Percentiles rank a stretch among this genome's conserved stretches.
Conservation (phyloP, 345 rosid genomes). For the Bruguiera parviflora region DNA sequence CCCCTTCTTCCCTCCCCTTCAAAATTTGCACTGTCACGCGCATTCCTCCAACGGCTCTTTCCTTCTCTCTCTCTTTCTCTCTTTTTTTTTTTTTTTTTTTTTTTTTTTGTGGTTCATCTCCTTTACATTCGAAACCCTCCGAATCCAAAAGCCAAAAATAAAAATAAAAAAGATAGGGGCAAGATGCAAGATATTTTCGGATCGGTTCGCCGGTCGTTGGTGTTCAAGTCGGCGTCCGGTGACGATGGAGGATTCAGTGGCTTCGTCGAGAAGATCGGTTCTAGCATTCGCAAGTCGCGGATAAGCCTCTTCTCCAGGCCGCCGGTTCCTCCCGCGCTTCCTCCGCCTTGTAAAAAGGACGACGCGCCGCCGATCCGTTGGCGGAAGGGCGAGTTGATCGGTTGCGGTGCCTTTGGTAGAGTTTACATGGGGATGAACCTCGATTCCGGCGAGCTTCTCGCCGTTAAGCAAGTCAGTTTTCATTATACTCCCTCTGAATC, state of each 20-base stretch:
- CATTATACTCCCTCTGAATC: not conserved
- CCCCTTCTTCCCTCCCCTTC: conserved; percentile 37
- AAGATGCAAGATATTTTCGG: conserved; percentile 33
- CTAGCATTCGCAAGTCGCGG: conserved; percentile 32
- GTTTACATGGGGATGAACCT: conserved; percentile 40
- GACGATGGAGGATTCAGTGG: conserved; percentile 28
- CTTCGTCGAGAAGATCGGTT: conserved; percentile 28
- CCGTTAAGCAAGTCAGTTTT: conserved; percentile 32
- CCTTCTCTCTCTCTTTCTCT: no score
- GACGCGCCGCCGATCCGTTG: conserved; percentile 29
- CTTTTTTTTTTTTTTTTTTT: not conserved
- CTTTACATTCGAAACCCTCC: conserved; percentile 20
- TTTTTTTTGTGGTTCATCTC: not conserved
- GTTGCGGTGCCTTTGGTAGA: conserved; percentile 31
- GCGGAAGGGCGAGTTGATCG: conserved; percentile 37
- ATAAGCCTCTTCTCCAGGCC: conserved; percentile 25
- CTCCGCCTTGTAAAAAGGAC: conserved; percentile 20
- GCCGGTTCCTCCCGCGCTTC: conserved; percentile 6
- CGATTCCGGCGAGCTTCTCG: conserved; percentile 36
- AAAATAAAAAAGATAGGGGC: not conserved
- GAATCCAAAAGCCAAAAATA: not conserved
- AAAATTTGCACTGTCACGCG: conserved; percentile 20
- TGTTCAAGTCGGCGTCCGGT: conserved; percentile 24
- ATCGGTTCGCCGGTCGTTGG: conserved; percentile 36
- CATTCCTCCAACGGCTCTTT: conserved; percentile 23